Conservation (phyloP, 2,329 filamentous ascomycete genomes). For the Cercospora sesami region DNA sequence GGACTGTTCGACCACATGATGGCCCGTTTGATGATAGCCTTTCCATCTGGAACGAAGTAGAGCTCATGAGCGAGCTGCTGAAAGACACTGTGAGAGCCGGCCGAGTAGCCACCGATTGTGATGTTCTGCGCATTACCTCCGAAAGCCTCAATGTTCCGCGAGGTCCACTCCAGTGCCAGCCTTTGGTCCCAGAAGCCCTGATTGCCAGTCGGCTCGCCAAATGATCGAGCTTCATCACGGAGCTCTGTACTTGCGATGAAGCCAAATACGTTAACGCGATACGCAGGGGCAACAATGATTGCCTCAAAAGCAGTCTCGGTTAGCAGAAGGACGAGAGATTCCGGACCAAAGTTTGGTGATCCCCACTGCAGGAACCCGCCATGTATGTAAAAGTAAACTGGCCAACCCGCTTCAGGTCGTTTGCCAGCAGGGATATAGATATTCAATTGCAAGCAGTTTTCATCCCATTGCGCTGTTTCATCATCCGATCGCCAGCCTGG, state of each 20-base stretch:
- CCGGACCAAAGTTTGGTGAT: constrained; percentile 46
- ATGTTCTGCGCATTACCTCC: constrained; percentile 53
- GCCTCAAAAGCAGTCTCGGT: constrained; percentile 52
- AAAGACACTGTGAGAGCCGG: constrained; percentile 58
- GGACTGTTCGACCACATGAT: constrained; percentile 57
- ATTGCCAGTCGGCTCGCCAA: constrained; percentile 49
- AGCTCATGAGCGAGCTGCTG: constrained; percentile 60
- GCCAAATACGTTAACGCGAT: constrained; percentile 58
- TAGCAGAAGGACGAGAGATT: constrained; percentile 49
- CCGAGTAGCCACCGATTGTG: constrained; percentile 58
- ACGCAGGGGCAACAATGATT: constrained; percentile 57
- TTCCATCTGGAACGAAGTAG: constrained; percentile 46
- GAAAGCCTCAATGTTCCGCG: constrained; percentile 52
- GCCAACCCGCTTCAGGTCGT: constrained; percentile 53
- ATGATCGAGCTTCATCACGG: constrained; percentile 43
- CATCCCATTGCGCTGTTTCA: constrained; percentile 42
- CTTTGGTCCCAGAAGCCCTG: constrained; percentile 60
- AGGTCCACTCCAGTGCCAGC: constrained; percentile 57
- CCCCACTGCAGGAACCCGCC: constrained; percentile 60
- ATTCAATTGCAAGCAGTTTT: constrained; percentile 58
- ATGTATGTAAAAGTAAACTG: constrained; percentile 60
- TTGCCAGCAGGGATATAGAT: constrained; percentile 56
- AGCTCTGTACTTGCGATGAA: constrained; percentile 56
- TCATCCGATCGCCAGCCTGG: constrained; percentile 37
- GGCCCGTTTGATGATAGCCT: constrained; percentile 52